Percentiles rank a stretch among this genome's conserved stretches.
phyloP scores from a whole-genome alignment of 805 yeast species.

The Metschnikowia cerradonensis region DNA sequence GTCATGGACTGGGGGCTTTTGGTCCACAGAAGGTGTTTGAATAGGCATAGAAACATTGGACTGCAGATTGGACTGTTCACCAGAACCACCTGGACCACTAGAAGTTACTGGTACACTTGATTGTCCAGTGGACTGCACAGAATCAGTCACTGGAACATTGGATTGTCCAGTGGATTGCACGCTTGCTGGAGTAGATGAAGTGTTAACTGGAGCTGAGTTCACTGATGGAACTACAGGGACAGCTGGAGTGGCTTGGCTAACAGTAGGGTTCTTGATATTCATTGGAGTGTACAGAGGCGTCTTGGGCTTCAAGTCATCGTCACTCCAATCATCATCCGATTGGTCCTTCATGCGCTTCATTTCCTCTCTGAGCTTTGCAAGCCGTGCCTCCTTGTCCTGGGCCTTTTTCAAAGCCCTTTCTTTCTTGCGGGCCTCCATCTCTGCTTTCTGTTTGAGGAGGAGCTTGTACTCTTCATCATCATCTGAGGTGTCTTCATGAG shows the following conservation, averaged over 20 bases:
- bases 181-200: too few relatives aligned
- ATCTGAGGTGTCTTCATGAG: constrained; percentile 34
- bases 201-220: too few relatives aligned
- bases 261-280: not conserved
- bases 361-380: constrained; percentile 55
- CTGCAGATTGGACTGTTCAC: too few relatives aligned
- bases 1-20: constrained; percentile 6
- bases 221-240: not conserved
- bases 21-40: too few relatives aligned
- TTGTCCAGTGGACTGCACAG: not conserved
- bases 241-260: not conserved
- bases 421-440: constrained; percentile 40
- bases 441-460: constrained; percentile 41
- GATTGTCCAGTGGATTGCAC: too few relatives aligned
- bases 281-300: constrained; percentile 16
- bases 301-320: constrained; percentile 26
- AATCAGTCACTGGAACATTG: not conserved
- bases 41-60: too few relatives aligned
- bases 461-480: constrained; percentile 43
- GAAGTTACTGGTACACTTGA: not conserved
- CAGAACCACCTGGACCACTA: not conserved
- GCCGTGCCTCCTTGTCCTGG: constrained; percentile 55
- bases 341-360: constrained; percentile 40
- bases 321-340: constrained; percentile 21
- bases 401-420: constrained; percentile 48